These are phyloP conservation scores for Talaromyces trachyspermus DNA, from an alignment of 495 filamentous ascomycete species.

Conservation along the genomic window DNA sequence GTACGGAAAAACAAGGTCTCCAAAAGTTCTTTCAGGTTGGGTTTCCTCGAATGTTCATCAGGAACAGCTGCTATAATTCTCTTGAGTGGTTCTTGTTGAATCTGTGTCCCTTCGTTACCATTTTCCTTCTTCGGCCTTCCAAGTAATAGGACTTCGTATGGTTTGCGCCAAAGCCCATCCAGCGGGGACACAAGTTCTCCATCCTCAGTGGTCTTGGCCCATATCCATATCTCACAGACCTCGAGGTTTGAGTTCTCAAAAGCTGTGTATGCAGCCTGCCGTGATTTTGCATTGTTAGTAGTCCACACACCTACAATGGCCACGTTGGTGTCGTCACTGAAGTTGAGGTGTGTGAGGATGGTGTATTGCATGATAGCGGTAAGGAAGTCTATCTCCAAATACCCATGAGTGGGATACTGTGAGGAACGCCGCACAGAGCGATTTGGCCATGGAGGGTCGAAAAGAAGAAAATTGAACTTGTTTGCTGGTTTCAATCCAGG, in stretches of 20 bases:
- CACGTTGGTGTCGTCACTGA: neutral
- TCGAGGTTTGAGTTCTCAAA: constrained; percentile 59
- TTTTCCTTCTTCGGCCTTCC: constrained; percentile 36
- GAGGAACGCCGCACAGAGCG: constrained; percentile 67
- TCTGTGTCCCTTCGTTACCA: constrained; percentile 1
- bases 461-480: constrained; percentile 69
- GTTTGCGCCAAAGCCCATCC: constrained; percentile 66
- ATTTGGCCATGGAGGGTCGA: constrained; percentile 95
- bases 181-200: constrained; percentile 69
- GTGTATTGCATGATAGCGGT: constrained; percentile 21
- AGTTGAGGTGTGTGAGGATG: constrained; percentile 20
- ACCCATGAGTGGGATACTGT: constrained; percentile 53
- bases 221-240: constrained; percentile 77
- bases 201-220: constrained; percentile 70
- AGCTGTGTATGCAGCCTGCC: constrained; percentile 49
- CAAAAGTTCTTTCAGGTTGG: constrained; percentile 54
- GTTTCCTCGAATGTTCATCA: constrained; percentile 89
- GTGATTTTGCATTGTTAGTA: constrained; percentile 65
- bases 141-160: constrained; percentile 78
- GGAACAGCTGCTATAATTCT: constrained; percentile 73
- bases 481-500: constrained; percentile 18
- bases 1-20: constrained; percentile 38
- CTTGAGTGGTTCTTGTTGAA: constrained; percentile 16
- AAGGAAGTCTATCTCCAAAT: constrained; percentile 25
- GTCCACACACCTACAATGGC: constrained; percentile 67